phyloP scores from a whole-genome alignment of 1,284 basidiomycete genomes.

The Apiotrichum siamense region DNA sequence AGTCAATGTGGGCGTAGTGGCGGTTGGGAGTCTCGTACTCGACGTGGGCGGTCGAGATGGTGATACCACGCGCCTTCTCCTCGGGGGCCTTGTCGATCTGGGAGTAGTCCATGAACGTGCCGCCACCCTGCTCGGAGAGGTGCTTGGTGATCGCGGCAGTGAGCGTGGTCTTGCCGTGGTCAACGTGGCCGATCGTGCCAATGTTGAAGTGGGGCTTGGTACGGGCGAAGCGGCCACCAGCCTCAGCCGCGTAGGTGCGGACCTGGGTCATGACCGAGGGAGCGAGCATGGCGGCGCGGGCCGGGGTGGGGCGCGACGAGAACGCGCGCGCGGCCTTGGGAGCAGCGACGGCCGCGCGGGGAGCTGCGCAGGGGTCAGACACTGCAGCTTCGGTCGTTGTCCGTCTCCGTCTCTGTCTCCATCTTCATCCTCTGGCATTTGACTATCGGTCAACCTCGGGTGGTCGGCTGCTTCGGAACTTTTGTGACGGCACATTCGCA shows the following conservation, averaged over 20 bases:
- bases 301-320: slow-evolving; percentile 9
- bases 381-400: no score
- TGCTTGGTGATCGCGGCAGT: slow-evolving; percentile 99
- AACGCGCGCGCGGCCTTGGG: slow-evolving; percentile 12
- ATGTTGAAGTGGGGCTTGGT: slow-evolving; percentile 95
- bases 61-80: slow-evolving; percentile 99
- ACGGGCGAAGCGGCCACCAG: slow-evolving; percentile 66
- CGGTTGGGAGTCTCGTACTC: slow-evolving; percentile 91
- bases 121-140: slow-evolving; percentile 71
- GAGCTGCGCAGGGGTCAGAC: background rate
- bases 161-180: slow-evolving; percentile 92
- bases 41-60: slow-evolving; percentile 81
- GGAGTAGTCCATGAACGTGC: slow-evolving; percentile 94
- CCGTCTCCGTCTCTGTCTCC: background rate
- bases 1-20: slow-evolving; percentile 99
- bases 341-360: slow-evolving; percentile 6
- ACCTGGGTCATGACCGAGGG: slow-evolving; percentile 8
- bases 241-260: slow-evolving; percentile 56
- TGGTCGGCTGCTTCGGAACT: background rate
- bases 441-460: background rate
- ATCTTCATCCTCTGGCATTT: background rate
- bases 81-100: slow-evolving; percentile 99
- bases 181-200: slow-evolving; percentile 87
- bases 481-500: background rate
- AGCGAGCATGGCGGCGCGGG: slow-evolving; percentile 12